Percentiles rank a stretch among this genome's conserved stretches.
These are phyloP conservation scores for Nissolia schottii DNA, from an alignment of 306 rosid species.

Conservation along the genomic window DNA sequence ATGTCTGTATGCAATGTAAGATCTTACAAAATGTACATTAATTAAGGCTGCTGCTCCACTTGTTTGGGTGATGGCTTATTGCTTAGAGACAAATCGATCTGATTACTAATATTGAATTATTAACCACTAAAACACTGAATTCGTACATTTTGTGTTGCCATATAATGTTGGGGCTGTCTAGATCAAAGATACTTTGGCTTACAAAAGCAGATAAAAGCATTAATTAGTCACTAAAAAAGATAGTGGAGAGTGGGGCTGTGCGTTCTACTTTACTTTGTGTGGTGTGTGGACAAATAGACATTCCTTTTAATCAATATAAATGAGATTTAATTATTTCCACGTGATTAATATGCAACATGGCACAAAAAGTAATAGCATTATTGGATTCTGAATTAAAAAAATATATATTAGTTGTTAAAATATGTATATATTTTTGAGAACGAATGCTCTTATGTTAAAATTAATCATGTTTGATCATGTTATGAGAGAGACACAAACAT, in stretches of 20 bases:
- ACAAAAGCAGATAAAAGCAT: not conserved
- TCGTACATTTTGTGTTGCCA: not conserved
- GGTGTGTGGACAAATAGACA: not conserved
- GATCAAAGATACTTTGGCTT: not conserved
- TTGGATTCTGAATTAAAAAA: not conserved
- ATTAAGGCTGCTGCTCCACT: not conserved
- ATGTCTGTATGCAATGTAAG: slow-evolving; percentile 27
- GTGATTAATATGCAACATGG: slow-evolving; percentile 29
- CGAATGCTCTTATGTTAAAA: too few species aligned
- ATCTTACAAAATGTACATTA: not conserved
- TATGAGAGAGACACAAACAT: too few species aligned
- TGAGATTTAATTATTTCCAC: slow-evolving; percentile 24
- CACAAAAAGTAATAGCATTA: not conserved
- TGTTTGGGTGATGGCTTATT: not conserved
- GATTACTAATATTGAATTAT: not conserved
- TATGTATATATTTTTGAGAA: too few species aligned
- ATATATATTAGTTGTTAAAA: too few species aligned
- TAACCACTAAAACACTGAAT: slow-evolving; percentile 20
- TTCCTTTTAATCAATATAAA: not conserved
- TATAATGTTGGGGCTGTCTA: not conserved
- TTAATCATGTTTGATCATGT: too few species aligned
- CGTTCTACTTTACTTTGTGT: not conserved
- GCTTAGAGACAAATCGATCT: not conserved
- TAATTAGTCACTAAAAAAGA: not conserved
- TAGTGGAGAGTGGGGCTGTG: not conserved